These are phyloP conservation scores for Elsinoe arachidis DNA, from an alignment of 2,329 filamentous ascomycete species.

Conservation along the genomic window DNA sequence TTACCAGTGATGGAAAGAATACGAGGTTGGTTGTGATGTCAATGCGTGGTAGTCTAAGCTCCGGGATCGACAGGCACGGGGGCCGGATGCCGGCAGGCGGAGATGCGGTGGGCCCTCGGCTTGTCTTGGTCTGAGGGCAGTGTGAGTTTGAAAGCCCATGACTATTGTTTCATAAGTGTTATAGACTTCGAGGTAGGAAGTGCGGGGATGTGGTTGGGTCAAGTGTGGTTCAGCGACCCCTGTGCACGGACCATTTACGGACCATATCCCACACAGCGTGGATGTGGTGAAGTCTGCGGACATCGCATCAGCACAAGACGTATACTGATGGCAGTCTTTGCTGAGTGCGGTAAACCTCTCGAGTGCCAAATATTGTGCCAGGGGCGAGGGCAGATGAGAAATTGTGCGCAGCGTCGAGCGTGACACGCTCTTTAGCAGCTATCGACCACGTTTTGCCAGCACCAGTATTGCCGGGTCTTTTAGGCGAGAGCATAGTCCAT, in stretches of 20 bases:
- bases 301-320: not conserved
- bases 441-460: too few species aligned
- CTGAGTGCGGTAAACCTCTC: too few species aligned
- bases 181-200: not conserved
- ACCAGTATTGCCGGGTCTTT: not conserved
- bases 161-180: constrained; percentile 9
- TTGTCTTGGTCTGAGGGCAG: constrained; percentile 10
- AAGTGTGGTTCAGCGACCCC: constrained; percentile 2
- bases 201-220: not conserved
- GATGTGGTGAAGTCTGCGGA: not conserved
- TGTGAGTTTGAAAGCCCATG: not conserved
- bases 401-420: too few species aligned
- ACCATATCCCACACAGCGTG: too few species aligned
- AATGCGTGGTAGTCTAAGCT: not conserved
- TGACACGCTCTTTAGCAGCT: too few species aligned
- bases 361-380: too few species aligned
- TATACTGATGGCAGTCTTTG: not conserved
- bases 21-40: constrained; percentile 7
- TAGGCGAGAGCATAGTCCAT: not conserved
- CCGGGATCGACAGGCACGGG: constrained; percentile 6
- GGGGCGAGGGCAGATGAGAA: too few species aligned
- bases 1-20: constrained; percentile 5
- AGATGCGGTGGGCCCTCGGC: constrained; percentile 4
- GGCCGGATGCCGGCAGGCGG: not conserved
- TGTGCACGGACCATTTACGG: not conserved